Conservation (phyloP, 75 land plant genomes). For the Azolla pinnata region DNA sequence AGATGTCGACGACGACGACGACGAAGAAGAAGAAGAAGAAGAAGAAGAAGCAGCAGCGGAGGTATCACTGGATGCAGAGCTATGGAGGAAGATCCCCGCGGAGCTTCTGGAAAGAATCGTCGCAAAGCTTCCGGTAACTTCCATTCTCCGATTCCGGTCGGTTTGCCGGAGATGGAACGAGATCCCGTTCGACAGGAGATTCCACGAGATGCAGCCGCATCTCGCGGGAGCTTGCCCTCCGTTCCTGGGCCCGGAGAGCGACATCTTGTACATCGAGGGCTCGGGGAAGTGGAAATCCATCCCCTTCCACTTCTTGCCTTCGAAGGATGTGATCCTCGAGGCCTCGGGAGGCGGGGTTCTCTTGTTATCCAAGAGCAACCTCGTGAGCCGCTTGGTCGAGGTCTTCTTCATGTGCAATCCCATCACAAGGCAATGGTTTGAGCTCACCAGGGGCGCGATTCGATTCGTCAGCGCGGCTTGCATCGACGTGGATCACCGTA, state of each 20-base stretch:
- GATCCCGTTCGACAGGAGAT: conserved; percentile 1
- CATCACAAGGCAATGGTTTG: conserved; percentile 21
- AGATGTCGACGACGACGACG: no score
- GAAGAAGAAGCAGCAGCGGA: no score
- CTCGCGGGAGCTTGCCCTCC: conserved; percentile 8
- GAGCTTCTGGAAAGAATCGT: conserved; percentile 74
- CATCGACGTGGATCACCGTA: conserved; percentile 22
- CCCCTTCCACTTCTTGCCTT: conserved; percentile 8
- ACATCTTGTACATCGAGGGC: conserved; percentile 5
- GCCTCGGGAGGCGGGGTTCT: conserved; percentile 4
- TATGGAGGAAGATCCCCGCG: conserved; percentile 63
- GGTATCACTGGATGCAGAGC: conserved; percentile 2
- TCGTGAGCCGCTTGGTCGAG: conserved; percentile 1
- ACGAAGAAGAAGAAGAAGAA: no score
- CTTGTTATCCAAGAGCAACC: conserved; percentile 1
- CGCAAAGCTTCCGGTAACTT: conserved; percentile 56
- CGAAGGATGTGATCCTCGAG: conserved; percentile 2
- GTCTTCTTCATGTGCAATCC: conserved; percentile 22
- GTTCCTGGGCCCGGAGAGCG: background rate
- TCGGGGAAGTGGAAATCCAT: conserved; percentile 4
- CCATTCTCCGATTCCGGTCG: conserved; percentile 63
- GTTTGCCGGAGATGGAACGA: conserved; percentile 70
- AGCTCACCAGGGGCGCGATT: conserved; percentile 15
- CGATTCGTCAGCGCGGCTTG: conserved; percentile 9
- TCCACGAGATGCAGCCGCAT: conserved; percentile 2